Evolutionary conservation across 768 basidiomycete species (phyloP), one percentile per base, ranked within the genome.

Genomic region (Agrocybe praecox): DNA sequence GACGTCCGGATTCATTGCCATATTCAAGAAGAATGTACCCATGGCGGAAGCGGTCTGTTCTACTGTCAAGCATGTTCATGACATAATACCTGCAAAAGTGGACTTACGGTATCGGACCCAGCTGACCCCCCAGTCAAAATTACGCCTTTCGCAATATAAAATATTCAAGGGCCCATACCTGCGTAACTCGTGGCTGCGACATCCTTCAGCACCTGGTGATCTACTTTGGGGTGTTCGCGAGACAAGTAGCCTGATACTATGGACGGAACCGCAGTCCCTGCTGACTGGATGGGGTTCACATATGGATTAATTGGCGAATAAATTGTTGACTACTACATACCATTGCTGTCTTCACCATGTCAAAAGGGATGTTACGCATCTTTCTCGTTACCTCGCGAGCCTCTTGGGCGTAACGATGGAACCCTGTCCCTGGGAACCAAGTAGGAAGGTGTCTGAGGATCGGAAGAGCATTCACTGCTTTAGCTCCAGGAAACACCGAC

Each of bases 361-460:
- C 61, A 34, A 67, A 65, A 0, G 67, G 67, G 11, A 62, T 49
- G 46, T 67, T 58, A 22, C 48, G 51, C 58, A 70, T 59, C 12
- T 63, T 52, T 10, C 56, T 40, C 1, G 60, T 61, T 43, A 60
- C 36, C 21, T 60, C 51, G 32, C 36, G 50, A 6, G 53, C 52
- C 33, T 64, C 56, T 40, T 55, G 47, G 6, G 60, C 65, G n/a
- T 59, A 53, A 10, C 46, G 47, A 26, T 68, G 59, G 58, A 69
- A 72, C 1, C 61, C 62, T 15, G 72, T 65, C 2, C 72, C 73
- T 5, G 73, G 72, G 49, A 73, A 67, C 72, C 72, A 73, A 18
- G 55, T 52, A 6, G 72, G 71, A 11, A 73, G 47, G 48, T 65
- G 56, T 6, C 59, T 59, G 12, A 72, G 60, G n/a, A 65, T 53